Base-by-base conservation (phyloP, 2,329 filamentous ascomycete genomes). In the Thelonectria rubi region DNA sequence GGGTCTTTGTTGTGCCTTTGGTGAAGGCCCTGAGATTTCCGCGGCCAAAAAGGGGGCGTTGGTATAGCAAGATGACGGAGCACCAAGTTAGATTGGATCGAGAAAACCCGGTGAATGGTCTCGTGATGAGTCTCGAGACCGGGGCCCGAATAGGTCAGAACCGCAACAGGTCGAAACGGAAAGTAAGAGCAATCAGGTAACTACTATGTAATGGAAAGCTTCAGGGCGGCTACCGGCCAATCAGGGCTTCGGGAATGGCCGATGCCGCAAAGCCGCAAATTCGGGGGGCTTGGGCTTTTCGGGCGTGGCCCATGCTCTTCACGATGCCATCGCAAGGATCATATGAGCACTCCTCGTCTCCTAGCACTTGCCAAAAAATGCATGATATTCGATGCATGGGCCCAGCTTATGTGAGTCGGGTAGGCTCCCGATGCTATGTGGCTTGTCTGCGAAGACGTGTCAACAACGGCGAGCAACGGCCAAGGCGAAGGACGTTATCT, bases 111-210 rank as follows among this genome's bases (percentile, higher is more conserved):
- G 67, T 70, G 62, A 61, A 59, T 56, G 69, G 62, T 69, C 69
- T 70, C 63, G 69, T 72, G 69, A 70, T 70, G 62, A 34, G 52
- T 56, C 26, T 58, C 42, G 58, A 11, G 17, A 54, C 62, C 63
- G 62, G 66, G 60, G 52, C 53, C n/a, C 48, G 60, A 60, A 57
- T 63, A 63, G 64, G 52, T 52, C 37, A 62, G 60, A 61, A 50
- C 48, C 53, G 61, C 30, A 37, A 34, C 26, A 18, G 54, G 60
- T 62, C 58, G 55, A 54, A 53, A 37, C 40, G 60, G 26, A 58
- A 52, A 62, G 61, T 72, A 68, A 69, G 42, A 72, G 69, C 42
- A 72, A 72, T 72, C 66, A 70, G 64, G 69, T 72, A 72, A 72
- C 60, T 68, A 58, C 69, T 72, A 72, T 68, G 69, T 72, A 72